Base-by-base conservation (phyloP, 768 basidiomycete species). In the Flagelloscypha sp. region DNA sequence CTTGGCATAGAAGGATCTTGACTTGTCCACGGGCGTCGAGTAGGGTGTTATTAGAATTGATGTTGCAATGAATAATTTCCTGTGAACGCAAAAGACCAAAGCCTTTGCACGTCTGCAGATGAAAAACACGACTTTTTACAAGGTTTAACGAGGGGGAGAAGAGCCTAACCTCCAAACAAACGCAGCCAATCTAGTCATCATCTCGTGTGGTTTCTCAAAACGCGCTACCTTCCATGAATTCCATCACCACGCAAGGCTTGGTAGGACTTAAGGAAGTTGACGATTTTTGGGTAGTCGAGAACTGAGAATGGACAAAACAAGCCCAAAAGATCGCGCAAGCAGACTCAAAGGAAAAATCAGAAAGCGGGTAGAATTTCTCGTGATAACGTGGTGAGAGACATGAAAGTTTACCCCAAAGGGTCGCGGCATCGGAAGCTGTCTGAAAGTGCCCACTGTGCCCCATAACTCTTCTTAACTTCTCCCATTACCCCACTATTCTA, bases 211-310 rank as follows among this genome's bases (percentile, higher is more conserved):
- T 98, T 48, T 93, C n/a, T n/a, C n/a, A n/a, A n/a, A 99, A 65
- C 12, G 94, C 92, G 25, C 95, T 92, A 35, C 92, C 92, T 59
- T 97, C 92, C 92, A 97, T 97, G 54, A 87, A 94, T 62, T 97
- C 92, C 92, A 94, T 97, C 40, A 94, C 90, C 28, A 95, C 90
- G 92, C 92, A 97, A 17, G 95, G 74, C 53, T 94, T 90, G 35
- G 71, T 82, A 97, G 16, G 86, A 77, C 5, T 94, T 86, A 27
- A 95, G 61, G 61, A 88, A 97, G 61, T 95, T 94, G 66, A 97
- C 92, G 40, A 97, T 93, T 51, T 95, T 97, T 20, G 92, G 88
- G 55, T 97, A n/a, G n/a, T n/a, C n/a, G n/a, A n/a, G n/a, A n/a
- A n/a, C n/a, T n/a, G n/a, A n/a, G n/a, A n/a, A n/a, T n/a, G n/a